These are phyloP conservation scores for Stephanocyclus meneghinianus DNA, from an alignment of 352 stramenopile genomes.

Conservation along the genomic window DNA sequence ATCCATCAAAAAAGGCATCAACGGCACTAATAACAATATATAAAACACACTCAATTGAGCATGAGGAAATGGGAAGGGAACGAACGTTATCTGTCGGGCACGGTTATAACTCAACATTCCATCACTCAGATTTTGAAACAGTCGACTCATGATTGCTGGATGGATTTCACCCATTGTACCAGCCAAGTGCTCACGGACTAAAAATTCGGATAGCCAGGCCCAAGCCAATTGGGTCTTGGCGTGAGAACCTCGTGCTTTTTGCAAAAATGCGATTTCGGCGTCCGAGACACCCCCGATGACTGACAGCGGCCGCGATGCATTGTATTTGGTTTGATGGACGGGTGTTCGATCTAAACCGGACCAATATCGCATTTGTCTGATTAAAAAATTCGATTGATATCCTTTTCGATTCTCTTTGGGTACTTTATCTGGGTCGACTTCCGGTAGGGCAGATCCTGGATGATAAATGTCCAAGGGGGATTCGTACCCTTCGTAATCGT, in stretches of 20 bases:
- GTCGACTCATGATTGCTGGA: constrained; percentile 63
- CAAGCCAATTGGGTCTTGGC: constrained; percentile 44
- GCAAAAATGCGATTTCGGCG: constrained; percentile 46
- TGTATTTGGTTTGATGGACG: constrained; percentile 32
- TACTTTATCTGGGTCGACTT: constrained; percentile 44
- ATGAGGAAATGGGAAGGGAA: constrained; percentile 78
- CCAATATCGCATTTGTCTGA: constrained; percentile 29
- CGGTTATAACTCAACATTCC: constrained; percentile 76
- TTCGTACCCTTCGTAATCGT: constrained; percentile 46
- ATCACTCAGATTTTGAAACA: constrained; percentile 72
- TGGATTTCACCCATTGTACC: constrained; percentile 60
- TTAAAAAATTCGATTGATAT: constrained; percentile 25
- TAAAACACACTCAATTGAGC: constrained; percentile 73
- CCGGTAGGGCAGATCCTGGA: constrained; percentile 28
- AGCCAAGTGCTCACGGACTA: constrained; percentile 64
- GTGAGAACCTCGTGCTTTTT: constrained; percentile 47
- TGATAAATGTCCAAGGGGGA: constrained; percentile 47
- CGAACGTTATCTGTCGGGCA: constrained; percentile 70
- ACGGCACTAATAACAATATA: constrained; percentile 51
- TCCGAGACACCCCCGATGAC: constrained; percentile 55
- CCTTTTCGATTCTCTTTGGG: constrained; percentile 12
- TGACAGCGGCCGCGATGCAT: constrained; percentile 36
- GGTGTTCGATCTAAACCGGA: constrained; percentile 27
- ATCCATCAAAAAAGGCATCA: constrained; percentile 71
- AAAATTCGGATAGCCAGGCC: constrained; percentile 65